Evolutionary conservation across 257 asterid genomes (phyloP).

Genomic region (Nicotiana obtusifolia): DNA sequence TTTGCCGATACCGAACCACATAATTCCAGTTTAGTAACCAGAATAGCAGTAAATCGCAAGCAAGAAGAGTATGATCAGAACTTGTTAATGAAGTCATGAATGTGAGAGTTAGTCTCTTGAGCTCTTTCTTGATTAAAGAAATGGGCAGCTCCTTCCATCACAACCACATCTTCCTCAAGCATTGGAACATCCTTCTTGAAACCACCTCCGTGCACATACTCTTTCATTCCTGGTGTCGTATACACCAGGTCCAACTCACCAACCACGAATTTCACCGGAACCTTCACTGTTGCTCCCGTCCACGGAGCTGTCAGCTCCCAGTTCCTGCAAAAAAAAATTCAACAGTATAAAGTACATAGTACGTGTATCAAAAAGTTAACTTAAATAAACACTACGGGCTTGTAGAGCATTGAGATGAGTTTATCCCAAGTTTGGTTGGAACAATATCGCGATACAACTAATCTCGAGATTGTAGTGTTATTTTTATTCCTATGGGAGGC

Average conservation of each 20-base stretch:
- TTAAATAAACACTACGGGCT: no score
- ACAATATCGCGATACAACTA: no score
- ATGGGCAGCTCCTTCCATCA: constrained; percentile 66
- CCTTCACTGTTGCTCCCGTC: constrained; percentile 61
- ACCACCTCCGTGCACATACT: constrained; percentile 76
- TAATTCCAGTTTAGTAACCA: not conserved
- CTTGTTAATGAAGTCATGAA: constrained; percentile 46
- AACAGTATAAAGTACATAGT: not conserved
- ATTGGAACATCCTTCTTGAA: constrained; percentile 79
- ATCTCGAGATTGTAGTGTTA: no score
- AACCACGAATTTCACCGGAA: constrained; percentile 66
- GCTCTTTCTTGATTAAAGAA: constrained; percentile 87
- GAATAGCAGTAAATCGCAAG: not conserved
- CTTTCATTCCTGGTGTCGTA: constrained; percentile 78
- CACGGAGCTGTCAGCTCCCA: constrained; percentile 89
- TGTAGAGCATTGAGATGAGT: no score
- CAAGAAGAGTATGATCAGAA: constrained; percentile 12
- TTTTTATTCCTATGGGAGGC: no score
- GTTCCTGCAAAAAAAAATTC: constrained; percentile 35
- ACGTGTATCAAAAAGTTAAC: no score
- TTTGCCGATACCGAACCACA: not conserved
- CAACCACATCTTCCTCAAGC: constrained; percentile 59
- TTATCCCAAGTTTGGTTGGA: no score
- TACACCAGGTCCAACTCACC: constrained; percentile 77
- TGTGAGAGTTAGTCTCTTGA: constrained; percentile 36